Percentiles rank a stretch among this genome's conserved stretches.
Conservation (phyloP, 1,139 yeast species). For the Meyerozyma guilliermondii region DNA sequence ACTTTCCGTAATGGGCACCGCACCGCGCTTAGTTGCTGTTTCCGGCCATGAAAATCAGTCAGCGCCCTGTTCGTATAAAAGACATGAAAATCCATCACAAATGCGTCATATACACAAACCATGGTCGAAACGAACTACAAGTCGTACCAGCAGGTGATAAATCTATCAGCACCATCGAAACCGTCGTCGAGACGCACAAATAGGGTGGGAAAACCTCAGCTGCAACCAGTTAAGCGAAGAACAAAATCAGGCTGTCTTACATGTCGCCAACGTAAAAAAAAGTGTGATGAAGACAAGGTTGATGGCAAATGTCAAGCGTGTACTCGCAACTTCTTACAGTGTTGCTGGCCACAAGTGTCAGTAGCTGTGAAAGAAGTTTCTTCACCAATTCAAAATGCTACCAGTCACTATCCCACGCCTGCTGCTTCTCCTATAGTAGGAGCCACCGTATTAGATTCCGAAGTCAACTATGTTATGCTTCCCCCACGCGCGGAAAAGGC, state of each 20-base stretch:
- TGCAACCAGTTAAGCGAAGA: slow-evolving; percentile 22
- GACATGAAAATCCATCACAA: neutral
- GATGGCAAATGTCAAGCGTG: slow-evolving; percentile 47
- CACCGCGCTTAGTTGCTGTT: slow-evolving; percentile 1
- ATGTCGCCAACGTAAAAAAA: slow-evolving; percentile 65
- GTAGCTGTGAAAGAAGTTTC: neutral
- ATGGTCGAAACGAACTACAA: slow-evolving; percentile 21
- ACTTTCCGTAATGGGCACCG: neutral
- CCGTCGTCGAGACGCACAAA: slow-evolving; percentile 2
- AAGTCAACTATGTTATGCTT: neutral
- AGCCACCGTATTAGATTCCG: neutral
- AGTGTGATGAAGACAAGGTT: slow-evolving; percentile 59
- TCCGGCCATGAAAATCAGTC: neutral
- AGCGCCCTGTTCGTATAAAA: neutral
- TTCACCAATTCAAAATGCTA: neutral
- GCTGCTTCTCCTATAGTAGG: neutral
- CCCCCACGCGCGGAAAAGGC: neutral
- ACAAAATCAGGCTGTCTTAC: slow-evolving; percentile 76
- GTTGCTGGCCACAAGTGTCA: slow-evolving; percentile 24
- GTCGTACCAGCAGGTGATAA: slow-evolving; percentile 39
- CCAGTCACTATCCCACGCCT: slow-evolving; percentile 1
- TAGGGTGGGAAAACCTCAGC: slow-evolving; percentile 7
- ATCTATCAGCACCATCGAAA: slow-evolving; percentile 24
- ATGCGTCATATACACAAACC: neutral
- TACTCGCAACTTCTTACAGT: slow-evolving; percentile 42